These are phyloP conservation scores for barley (Hordeum vulgare) DNA, from an alignment of 176 grass and related monocot genomes.

Conservation along the genomic window MorexV3_pseudomolecules_assembly NC_058523.1:4153907-4154406, in stretches of 20 bases:
- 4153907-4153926: slow-evolving; percentile 38
- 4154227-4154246: slow-evolving; percentile 51
- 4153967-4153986: not conserved
- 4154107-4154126: not conserved
- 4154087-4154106: not conserved
- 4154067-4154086: not conserved
- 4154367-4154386: not conserved
- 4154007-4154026: not conserved
- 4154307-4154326: slow-evolving; percentile 18
- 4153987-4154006: not conserved
- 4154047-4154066: not conserved
- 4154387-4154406: not conserved
- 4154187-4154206: slow-evolving; percentile 46
- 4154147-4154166: not conserved
- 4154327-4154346: not conserved
- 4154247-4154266: slow-evolving; percentile 48
- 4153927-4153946: slow-evolving; percentile 11
- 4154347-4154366: not conserved
- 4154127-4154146: not conserved
- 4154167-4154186: slow-evolving; percentile 16
- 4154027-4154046: slow-evolving; percentile 7
- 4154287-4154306: slow-evolving; percentile 7
- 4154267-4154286: slow-evolving; percentile 24
- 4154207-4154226: slow-evolving; percentile 50
- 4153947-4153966: slow-evolving; percentile 7